Base-by-base conservation (phyloP, 1,139 yeast genomes). In the Magnusiomyces paraingens region DNA sequence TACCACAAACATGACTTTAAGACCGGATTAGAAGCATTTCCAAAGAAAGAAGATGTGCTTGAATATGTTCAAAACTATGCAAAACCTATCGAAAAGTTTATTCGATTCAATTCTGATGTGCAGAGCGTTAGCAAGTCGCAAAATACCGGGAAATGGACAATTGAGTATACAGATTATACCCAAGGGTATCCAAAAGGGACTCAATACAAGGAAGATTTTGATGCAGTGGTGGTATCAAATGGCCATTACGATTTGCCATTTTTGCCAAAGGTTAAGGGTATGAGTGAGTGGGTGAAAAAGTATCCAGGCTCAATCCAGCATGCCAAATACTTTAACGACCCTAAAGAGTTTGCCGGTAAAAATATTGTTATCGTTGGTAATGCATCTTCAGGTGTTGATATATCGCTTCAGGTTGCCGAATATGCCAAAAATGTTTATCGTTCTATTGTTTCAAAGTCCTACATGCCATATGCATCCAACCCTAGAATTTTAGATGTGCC, bases 321-420 rank as follows among this genome's bases (percentile, higher is more conserved):
- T 67, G 75, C 90, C 17, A 82, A 81, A 62, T 70, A 77, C 35
- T 87, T 78, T 66, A 74, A 83, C 57, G 72, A 71, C 15, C 77
- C 83, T 2, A 26, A 26, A 8, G 32, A 26, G 32, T 26, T 26
- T 26, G 17, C 18, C 20, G 42, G 52, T 15, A 70, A 76, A 56
- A 73, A 67, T 35, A 78, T 82, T 20, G 66, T 83, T 40, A 77
- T 83, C 12, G 75, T 83, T 3, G 89, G 88, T 1, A 80, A 79
- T 59, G 80, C 83, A 1, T 81, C 85, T 12, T 80, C 85, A 4
- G 87, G 84, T 1, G 71, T 76, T 10, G 89, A 83, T 61, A 72
- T 83, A 52, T 76, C 82, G 1, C 74, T 72, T 56, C 86, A 83
- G 63, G 57, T 79, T 41, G 73, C 76, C 2, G 69, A 72, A 3